A percentile compares a stretch with the other conserved stretches of the same genome.
phyloP scores from a whole-genome alignment of 2,329 filamentous ascomycete genomes.

The Epichloe amarillans region DNA sequence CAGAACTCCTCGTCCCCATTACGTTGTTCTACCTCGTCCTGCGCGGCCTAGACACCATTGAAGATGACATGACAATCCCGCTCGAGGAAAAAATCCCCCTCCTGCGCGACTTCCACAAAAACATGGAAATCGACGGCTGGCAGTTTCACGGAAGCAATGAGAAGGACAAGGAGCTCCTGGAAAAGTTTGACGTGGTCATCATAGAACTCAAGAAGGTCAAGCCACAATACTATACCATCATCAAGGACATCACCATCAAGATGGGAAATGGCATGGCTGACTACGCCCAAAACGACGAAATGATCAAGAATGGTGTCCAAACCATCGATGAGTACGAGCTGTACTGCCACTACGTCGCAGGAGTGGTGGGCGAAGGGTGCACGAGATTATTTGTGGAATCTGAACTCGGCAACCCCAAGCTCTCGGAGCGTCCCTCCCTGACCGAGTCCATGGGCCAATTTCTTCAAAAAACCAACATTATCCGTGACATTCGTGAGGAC shows the following conservation, averaged over 20 bases:
- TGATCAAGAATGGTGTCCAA: constrained; percentile 66
- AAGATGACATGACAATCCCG: constrained; percentile 93
- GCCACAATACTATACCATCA: constrained; percentile 68
- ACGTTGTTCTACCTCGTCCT: constrained; percentile 87
- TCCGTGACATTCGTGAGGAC: constrained; percentile 88
- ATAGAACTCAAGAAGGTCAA: constrained; percentile 82
- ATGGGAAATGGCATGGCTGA: constrained; percentile 99
- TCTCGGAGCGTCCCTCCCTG: constrained; percentile 67
- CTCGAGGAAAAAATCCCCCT: constrained; percentile 65
- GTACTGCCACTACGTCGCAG: constrained; percentile 98
- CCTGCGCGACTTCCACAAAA: constrained; percentile 66
- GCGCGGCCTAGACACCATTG: constrained; percentile 90
- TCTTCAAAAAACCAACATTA: constrained; percentile 98
- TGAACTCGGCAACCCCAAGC: constrained; percentile 71
- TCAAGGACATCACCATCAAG: constrained; percentile 81
- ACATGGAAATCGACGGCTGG: constrained; percentile 78
- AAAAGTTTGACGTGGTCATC: constrained; percentile 82
- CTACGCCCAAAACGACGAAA: constrained; percentile 73
- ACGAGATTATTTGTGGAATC: constrained; percentile 83
- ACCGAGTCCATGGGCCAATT: constrained; percentile 96
- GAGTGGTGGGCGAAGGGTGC: constrained; percentile 87
- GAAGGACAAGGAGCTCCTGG: constrained; percentile 84
- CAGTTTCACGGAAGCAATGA: constrained; percentile 80
- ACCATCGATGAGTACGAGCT: constrained; percentile 83
- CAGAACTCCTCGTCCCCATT: constrained; percentile 80